phyloP scores from a whole-genome alignment of 169 alveolate genomes.

The Plasmodium vinckei region DNA sequence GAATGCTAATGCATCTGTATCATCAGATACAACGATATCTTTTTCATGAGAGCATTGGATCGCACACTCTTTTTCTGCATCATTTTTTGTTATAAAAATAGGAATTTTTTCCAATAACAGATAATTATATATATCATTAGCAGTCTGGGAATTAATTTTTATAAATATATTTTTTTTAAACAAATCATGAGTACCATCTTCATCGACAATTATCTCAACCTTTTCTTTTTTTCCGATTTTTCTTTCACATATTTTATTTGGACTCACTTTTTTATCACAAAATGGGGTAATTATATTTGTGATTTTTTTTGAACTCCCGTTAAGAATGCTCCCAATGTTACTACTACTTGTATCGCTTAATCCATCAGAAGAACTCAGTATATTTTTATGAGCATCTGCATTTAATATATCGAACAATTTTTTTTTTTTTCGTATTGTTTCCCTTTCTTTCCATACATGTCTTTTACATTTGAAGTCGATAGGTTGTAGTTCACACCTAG shows the following conservation, averaged over 20 bases:
- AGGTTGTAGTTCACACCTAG: constrained; percentile 72
- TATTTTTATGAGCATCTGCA: constrained; percentile 14
- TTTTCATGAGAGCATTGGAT: constrained; percentile 74
- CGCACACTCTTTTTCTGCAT: constrained; percentile 77
- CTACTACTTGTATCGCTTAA: neutral
- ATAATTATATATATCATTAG: constrained; percentile 73
- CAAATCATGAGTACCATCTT: constrained; percentile 70
- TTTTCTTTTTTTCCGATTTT: constrained; percentile 27
- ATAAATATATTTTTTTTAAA: constrained; percentile 74
- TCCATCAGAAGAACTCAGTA: neutral
- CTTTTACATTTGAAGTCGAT: constrained; percentile 69
- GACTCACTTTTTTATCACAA: constrained; percentile 8
- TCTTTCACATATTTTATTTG: constrained; percentile 35
- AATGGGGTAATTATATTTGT: constrained; percentile 5
- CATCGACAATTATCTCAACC: constrained; percentile 70
- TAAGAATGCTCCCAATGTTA: neutral
- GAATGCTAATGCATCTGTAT: constrained; percentile 97
- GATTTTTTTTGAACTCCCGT: neutral
- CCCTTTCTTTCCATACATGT: constrained; percentile 77
- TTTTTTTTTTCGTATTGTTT: constrained; percentile 50
- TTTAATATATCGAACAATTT: constrained; percentile 66
- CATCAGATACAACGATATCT: constrained; percentile 91
- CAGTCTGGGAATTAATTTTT: constrained; percentile 71
- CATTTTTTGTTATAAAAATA: constrained; percentile 74
- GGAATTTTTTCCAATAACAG: constrained; percentile 64